A percentile compares a stretch with the other conserved stretches of the same genome.
phyloP scores from a whole-genome alignment of 257 asterid species.

The Penstemon newberryi region DNA sequence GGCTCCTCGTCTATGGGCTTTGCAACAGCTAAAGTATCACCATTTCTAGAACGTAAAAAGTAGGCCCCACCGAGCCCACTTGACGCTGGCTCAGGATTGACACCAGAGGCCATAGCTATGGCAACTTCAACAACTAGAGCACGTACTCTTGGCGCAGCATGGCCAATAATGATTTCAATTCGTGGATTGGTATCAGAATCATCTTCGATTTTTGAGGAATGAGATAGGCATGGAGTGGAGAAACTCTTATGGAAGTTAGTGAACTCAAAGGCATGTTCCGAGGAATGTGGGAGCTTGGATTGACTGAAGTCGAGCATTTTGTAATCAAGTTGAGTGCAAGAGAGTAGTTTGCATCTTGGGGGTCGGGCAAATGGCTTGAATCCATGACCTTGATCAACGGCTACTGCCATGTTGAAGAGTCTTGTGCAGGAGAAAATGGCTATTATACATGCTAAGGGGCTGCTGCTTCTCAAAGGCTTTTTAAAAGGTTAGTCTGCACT shows the following conservation, averaged over 20 bases:
- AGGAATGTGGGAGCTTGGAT: conserved; percentile 42
- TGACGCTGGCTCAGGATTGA: conserved; percentile 72
- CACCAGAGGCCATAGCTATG: conserved; percentile 83
- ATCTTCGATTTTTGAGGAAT: conserved; percentile 42
- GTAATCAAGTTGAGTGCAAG: conserved; percentile 84
- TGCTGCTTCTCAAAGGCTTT: conserved; percentile 48
- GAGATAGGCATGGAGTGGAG: conserved; percentile 87
- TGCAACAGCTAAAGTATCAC: conserved; percentile 72
- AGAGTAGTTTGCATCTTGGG: conserved; percentile 82
- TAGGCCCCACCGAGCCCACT: conserved; percentile 96
- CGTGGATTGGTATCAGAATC: conserved; percentile 46
- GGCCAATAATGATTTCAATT: conserved; percentile 77
- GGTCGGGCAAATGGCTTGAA: conserved; percentile 79
- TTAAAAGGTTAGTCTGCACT: conserved; percentile 52
- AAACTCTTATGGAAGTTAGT: conserved; percentile 70
- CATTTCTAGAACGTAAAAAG: conserved; percentile 58
- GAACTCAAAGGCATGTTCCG: conserved; percentile 44
- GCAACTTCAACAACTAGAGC: conserved; percentile 82
- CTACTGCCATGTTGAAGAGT: conserved; percentile 81
- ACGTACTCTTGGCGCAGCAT: conserved; percentile 58
- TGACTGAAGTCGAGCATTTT: conserved; percentile 56
- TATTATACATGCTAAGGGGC: conserved; percentile 64
- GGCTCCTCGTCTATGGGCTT: conserved; percentile 98
- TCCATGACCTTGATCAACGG: conserved; percentile 76
- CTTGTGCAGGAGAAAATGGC: conserved; percentile 54